Evolutionary conservation across 2,329 filamentous ascomycete species (phyloP), one percentile per base, ranked within the genome.

Genomic region (Pyrenophora seminiperda): DNA sequence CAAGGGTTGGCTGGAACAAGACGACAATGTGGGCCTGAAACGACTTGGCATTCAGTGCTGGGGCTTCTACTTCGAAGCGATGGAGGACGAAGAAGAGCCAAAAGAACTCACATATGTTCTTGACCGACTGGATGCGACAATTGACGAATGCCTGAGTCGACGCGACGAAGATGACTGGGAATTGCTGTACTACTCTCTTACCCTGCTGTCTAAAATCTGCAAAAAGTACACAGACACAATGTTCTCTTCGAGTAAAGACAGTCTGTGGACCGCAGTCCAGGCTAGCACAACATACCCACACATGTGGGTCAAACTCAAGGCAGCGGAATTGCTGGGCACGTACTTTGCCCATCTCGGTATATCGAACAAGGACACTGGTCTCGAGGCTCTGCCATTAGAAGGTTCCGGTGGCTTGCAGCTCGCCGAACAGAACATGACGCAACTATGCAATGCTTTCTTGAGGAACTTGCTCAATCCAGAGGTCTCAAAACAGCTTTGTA

Each of bases 341-440:
- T 94, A 90, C 73, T 85, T 97, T 61, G 83, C 86, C 3, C 89
- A 96, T 69, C 85, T 96, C 57, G 89, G 88, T 17, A 81, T 82
- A 52, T 81, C 81, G 7, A 85, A 83, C 63, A 82, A 79, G 36
- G 77, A 77, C 22, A 70, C 67, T 22, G 81, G 80, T 9, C 76
- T 84, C 49, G 74, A 74, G 20, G 78, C 76, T 1, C 72, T 91
- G 38, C 83, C 87, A 2, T 75, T 96, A 10, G 70, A 77, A 33
- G 88, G 91, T 17, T 88, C 87, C 1, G 79, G 86, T 45, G 93
- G 91, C 1, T 78, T 97, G 18, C 75, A 79, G 20, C 76, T 97
- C 5, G 80, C 81, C 22, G 79, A 80, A 10, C 79, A 84, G 3
- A 85, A 86, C 49, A 84, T 95, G 76, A 73, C 83, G 13, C 74